A percentile compares a stretch with the other conserved stretches of the same genome.
Conservation (phyloP, 345 rosid genomes). For the Brassica cretica region DNA sequence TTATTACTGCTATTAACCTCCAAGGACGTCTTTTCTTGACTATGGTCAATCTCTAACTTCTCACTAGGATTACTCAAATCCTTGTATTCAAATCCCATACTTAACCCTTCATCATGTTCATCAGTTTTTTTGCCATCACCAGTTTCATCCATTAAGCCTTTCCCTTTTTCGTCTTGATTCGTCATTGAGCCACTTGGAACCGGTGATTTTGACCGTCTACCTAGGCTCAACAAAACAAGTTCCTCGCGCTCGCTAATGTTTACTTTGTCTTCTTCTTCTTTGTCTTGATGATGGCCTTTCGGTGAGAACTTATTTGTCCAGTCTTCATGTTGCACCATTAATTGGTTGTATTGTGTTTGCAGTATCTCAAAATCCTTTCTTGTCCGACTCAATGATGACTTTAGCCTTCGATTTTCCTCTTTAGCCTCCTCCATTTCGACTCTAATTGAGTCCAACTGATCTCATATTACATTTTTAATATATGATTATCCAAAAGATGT, state of each 20-base stretch:
- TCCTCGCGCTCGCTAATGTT: constrained; percentile 47
- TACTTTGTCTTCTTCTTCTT: constrained; percentile 11
- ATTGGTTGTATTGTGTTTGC: constrained; percentile 53
- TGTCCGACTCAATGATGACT: constrained; percentile 48
- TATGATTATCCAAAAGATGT: neutral
- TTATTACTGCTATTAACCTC: constrained; percentile 19
- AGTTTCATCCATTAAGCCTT: neutral
- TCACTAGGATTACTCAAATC: constrained; percentile 44
- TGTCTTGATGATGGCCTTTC: constrained; percentile 41
- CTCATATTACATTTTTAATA: constrained; percentile 28
- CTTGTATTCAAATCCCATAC: constrained; percentile 58
- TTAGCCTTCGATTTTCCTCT: constrained; percentile 79
- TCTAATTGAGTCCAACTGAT: constrained; percentile 60
- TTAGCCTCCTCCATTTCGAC: constrained; percentile 70
- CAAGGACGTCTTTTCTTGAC: constrained; percentile 16
- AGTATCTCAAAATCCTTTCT: constrained; percentile 69
- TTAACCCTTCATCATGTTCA: constrained; percentile 36
- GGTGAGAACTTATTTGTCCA: constrained; percentile 24
- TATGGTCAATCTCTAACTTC: constrained; percentile 32
- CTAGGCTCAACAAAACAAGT: constrained; percentile 74
- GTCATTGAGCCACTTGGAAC: constrained; percentile 40
- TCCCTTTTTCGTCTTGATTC: constrained; percentile 37
- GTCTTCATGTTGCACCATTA: constrained; percentile 44
- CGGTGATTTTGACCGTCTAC: constrained; percentile 43
- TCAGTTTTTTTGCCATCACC: neutral